A percentile compares a stretch with the other conserved stretches of the same genome.
phyloP scores from a whole-genome alignment of 2,329 filamentous ascomycete genomes.

The Neopestalotiopsis clavispora region DNA sequence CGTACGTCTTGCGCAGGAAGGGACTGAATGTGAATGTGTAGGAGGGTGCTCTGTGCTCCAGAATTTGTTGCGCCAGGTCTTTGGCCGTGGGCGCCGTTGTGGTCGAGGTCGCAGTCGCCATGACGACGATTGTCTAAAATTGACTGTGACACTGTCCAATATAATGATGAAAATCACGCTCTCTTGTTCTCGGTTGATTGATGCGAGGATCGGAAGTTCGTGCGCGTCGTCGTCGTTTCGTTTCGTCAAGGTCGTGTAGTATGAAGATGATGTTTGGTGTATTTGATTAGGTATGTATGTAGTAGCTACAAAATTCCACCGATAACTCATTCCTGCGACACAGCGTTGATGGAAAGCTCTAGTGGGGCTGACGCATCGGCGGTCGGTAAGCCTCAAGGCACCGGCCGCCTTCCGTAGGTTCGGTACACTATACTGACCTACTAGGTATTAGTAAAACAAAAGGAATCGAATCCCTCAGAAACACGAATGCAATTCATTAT shows the following conservation, averaged over 20 bases:
- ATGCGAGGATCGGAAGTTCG: neutral
- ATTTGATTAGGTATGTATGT: slow-evolving; percentile 15
- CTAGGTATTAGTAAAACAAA: no score
- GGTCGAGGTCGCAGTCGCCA: slow-evolving; percentile 31
- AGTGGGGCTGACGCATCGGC: slow-evolving; percentile 1
- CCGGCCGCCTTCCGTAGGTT: neutral
- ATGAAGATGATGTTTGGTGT: neutral
- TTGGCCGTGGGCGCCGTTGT: slow-evolving; percentile 30
- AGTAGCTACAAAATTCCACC: neutral
- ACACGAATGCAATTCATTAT: no score
- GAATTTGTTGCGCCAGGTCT: slow-evolving; percentile 51
- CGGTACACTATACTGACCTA: neutral
- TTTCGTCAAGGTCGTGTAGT: neutral
- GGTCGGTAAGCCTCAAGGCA: neutral
- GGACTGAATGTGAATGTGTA: slow-evolving; percentile 85
- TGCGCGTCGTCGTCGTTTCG: neutral
- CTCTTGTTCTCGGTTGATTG: neutral
- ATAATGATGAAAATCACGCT: neutral
- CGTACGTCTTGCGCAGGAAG: slow-evolving; percentile 82
- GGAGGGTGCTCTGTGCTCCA: slow-evolving; percentile 57
- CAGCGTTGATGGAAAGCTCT: neutral
- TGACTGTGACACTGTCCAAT: neutral
- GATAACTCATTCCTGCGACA: neutral
- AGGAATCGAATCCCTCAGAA: no score
- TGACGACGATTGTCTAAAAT: slow-evolving; percentile 14